Conservation (phyloP, 2,329 filamentous ascomycete genomes). For the Penicillium sp. region DNA sequence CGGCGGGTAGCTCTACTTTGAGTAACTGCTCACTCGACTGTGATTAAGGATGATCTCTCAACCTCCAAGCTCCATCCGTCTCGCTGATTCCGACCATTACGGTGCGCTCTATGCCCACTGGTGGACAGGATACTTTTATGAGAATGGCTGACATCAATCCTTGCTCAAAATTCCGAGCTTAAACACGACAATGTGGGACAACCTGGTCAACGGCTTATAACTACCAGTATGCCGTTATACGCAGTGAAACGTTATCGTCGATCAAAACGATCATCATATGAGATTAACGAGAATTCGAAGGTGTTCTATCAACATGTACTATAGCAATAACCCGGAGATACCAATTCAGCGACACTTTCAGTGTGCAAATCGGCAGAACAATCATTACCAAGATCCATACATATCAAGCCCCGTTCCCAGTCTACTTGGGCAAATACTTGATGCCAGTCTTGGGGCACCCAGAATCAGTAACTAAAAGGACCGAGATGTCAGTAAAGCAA, state of each 20-base stretch:
- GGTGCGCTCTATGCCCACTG: background rate
- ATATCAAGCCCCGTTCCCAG: background rate
- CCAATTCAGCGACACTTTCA: background rate
- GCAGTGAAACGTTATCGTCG: background rate
- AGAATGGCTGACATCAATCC: background rate
- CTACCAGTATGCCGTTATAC: background rate
- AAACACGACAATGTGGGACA: background rate
- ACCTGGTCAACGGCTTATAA: background rate
- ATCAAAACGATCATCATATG: background rate
- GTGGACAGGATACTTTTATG: background rate
- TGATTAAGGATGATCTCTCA: background rate
- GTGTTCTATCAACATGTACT: background rate
- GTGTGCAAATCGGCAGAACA: background rate
- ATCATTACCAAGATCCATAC: background rate
- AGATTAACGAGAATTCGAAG: background rate
- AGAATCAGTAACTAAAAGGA: slow-evolving; percentile 36
- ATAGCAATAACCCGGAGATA: slow-evolving; percentile 3
- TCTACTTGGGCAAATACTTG: slow-evolving; percentile 54
- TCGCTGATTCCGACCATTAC: background rate
- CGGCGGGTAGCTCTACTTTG: background rate
- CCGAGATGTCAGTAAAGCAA: background rate
- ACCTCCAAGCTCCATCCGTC: background rate
- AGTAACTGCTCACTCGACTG: background rate
- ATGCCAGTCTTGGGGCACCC: slow-evolving; percentile 56
- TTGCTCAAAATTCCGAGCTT: background rate